Conservation (phyloP, 495 filamentous ascomycete genomes). For the Talaromyces stipitatus region DNA sequence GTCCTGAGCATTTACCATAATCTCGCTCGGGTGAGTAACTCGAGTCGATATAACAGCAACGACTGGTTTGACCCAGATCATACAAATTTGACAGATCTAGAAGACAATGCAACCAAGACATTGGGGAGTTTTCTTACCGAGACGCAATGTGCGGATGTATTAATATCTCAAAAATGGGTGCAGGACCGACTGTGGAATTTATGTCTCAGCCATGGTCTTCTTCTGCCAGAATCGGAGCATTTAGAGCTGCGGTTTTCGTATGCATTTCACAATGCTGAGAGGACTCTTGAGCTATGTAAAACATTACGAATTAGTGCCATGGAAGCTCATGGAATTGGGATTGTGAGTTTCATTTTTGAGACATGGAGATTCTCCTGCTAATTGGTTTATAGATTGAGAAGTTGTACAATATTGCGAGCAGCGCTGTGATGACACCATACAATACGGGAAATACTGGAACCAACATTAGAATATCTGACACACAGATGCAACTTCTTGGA, state of each 20-base stretch:
- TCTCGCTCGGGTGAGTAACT: constrained; percentile 20
- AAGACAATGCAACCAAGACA: constrained; percentile 31
- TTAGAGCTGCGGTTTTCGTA: constrained; percentile 58
- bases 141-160: constrained; percentile 60
- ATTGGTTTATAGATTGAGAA: constrained; percentile 30
- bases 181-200: constrained; percentile 75
- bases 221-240: constrained; percentile 44
- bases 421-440: constrained; percentile 16
- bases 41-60: constrained; percentile 37
- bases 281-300: constrained; percentile 55
- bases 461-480: constrained; percentile 14
- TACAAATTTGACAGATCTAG: constrained; percentile 49
- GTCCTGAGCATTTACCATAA: constrained; percentile 29
- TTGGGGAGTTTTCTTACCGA: constrained; percentile 57
- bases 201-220: constrained; percentile 44
- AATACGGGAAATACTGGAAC: not conserved
- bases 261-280: constrained; percentile 62
- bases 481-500: constrained; percentile 10
- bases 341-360: constrained; percentile 41
- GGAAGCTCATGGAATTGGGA: constrained; percentile 64
- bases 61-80: constrained; percentile 62
- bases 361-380: not conserved
- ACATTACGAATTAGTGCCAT: constrained; percentile 54
- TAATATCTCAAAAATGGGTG: constrained; percentile 75
- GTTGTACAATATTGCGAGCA: constrained; percentile 32